Base-by-base conservation (phyloP, 768 basidiomycete genomes). In the Mycena capillaripes region DNA sequence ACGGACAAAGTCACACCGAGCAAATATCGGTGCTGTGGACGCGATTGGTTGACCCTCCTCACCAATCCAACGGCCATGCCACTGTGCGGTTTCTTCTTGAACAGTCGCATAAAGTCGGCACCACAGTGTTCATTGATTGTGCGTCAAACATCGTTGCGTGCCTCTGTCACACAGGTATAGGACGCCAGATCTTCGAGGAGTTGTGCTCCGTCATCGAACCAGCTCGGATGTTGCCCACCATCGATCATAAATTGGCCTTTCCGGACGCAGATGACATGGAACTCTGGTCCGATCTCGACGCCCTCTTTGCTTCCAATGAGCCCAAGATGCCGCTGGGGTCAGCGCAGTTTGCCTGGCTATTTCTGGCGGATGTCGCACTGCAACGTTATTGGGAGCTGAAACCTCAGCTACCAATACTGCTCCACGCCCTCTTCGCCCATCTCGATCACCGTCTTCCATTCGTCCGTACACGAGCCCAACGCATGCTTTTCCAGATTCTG, bases 321-420 rank as follows among this genome's bases (percentile, higher is more conserved):
- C 92, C 94, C 14, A 85, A 92, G 36, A 83, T 93, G 56, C 84
- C 89, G 3, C 84, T 97, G 59, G 94, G 94, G 19, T 90, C 94
- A 0, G 95, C 95, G 17, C 96, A 97, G 78, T 95, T 95, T 78
- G 96, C 97, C 1, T 89, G 96, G 83, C 85, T 97, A 11, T 96
- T 97, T 78, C 82, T 97, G 30, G 89, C 91, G 3, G 94, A 96
- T 72, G 87, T 93, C 38, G 90, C 93, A 0, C 81, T 95, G 32
- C 92, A 93, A 73, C 89, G 92, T 34, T 90, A 89, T 74, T 95
- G 94, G 93, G 93, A 93, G 67, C 83, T 92, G 74, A 86, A 90
- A 62, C 83, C 86, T 12, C 89, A 93, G 65, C 84, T 98, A 14
- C 92, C 95, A 2, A 82, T 88, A 11, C 86, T 98, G 21, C 89